Base-by-base conservation (phyloP, 352 stramenopile species). In the Globisporangium sylvaticum region DNA sequence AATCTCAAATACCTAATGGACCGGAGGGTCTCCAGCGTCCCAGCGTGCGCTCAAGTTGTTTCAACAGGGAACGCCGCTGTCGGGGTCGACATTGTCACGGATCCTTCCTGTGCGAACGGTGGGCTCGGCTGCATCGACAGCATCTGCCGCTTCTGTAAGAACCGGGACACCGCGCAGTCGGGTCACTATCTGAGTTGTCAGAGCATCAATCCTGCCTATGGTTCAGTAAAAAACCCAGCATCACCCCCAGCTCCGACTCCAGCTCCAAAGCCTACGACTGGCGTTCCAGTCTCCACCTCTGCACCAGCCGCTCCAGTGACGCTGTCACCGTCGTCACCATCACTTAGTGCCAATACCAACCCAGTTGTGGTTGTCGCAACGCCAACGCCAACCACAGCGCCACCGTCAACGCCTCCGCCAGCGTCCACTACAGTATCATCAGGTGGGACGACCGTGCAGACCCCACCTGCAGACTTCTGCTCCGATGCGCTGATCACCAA, bases 91-190 rank as follows among this genome's bases (percentile, higher is more conserved):
- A 57, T 75, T 22, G 44, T 67, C 20, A 53, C 25, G 0, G 71
- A 78, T 34, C 1, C n/a, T 18, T 54, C 44, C 12, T 76, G 71
- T 15, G 20, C 15, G 0, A 62, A 8, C n/a, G 24, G 37, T 0
- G 69, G 58, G 4, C 20, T 62, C 4, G 71, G 71, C n/a, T 78
- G 60, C 37, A 64, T 75, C 24, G 52, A 58, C 37, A n/a, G 9
- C 0, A 18, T 50, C 4, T 79, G 73, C 14, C 73, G 73, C 5
- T 82, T 79, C 57, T 87, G 78, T 58, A 79, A 80, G 53, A 57
- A 68, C 7, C 62, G 70, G 4, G 65, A 79, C 29, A 84, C 74
- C 4, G 46, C 63, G 9, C 67, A 81, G 34, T 84, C 78, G 6
- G 58, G 52, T 7, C 58, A 70, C 24, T 67, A 79, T 14, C 24